A percentile compares a stretch with the other conserved stretches of the same genome.
Evolutionary conservation across 2,329 filamentous ascomycete genomes (phyloP).

Genomic region (Cryphonectria parasitica): DNA sequence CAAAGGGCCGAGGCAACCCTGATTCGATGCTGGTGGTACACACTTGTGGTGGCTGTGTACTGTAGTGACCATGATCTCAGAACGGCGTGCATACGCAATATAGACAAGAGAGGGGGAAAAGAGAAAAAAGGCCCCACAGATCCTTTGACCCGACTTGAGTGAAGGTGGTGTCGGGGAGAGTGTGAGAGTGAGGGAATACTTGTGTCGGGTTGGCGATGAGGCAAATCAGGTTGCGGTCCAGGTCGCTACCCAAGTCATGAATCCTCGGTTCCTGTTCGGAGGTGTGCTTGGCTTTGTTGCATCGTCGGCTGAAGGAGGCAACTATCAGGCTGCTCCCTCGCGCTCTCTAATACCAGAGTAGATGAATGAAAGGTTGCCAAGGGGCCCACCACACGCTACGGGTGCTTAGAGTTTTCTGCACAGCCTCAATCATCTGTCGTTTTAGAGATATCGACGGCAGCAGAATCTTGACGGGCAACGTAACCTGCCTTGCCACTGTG

Average conservation of each 20-base stretch:
- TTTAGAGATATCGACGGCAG: not conserved
- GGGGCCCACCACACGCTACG: not conserved
- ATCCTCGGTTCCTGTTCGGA: not conserved
- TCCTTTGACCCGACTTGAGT: not conserved
- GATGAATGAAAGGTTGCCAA: constrained; percentile 5
- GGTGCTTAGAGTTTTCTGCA: constrained; percentile 11
- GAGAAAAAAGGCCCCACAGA: not conserved
- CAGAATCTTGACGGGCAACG: not conserved
- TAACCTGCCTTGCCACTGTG: not conserved
- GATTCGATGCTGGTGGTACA: not conserved
- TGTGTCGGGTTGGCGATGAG: constrained; percentile 5
- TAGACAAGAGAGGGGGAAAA: not conserved
- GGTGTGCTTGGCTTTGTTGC: constrained; percentile 7
- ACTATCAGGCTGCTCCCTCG: not conserved
- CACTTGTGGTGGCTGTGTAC: constrained; percentile 25
- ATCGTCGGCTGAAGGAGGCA: not conserved
- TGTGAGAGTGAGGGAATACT: not conserved
- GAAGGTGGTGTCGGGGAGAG: not conserved
- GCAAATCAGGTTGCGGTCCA: not conserved
- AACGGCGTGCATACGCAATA: not conserved
- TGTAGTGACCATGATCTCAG: constrained; percentile 1
- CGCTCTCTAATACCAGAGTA: not conserved
- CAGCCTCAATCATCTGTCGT: constrained; percentile 4
- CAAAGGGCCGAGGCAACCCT: constrained; percentile 1
- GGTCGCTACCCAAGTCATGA: not conserved